Base-by-base conservation (phyloP, 129 eudicot species). In the Arctium minus region DNA sequence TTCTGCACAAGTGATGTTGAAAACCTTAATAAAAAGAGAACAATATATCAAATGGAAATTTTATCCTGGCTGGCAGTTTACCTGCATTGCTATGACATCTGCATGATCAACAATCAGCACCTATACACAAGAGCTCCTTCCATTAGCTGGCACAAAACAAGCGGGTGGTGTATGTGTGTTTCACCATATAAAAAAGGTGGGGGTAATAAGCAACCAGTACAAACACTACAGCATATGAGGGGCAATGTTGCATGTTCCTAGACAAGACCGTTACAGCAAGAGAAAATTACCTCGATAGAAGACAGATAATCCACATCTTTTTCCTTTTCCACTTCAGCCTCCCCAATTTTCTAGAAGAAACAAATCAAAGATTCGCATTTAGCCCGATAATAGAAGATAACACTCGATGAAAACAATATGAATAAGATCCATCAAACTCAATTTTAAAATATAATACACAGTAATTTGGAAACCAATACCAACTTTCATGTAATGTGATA, bases 41-140 rank as follows among this genome's bases (percentile, higher is more conserved):
- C 22, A 75, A 38, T 8, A 7, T 12, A 73, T 42, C 48, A 31
- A 78, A 78, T 56, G 27, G 17, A 44, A 77, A 42, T 32, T 60
- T 13, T 30, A 79, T 46, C 31, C 73, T 2, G 62, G 65, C 73
- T 2, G 62, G 65, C 27, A 73, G 29, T 70, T 72, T 78, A 91
- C 99, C 98, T 96, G 99, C 99, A 91, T 96, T 46, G 92, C 79
- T 85, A 96, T 82, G 31, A 93, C 91, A 91, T 96, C 99, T 70
- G 97, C 94, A 88, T 96, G 99, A 78, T 96, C 99, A 78, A 96
- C 86, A 80, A 96, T 83, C 87, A 93, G 83, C 80, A 96, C 88
- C 99, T 96, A 91, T 62, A 53, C 79, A 83, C 80, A 77, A 44
- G 5, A 85, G 78, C 74, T 32, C 76, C 65, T 44, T 80, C 82